Evolutionary conservation across 176 grass and related monocot genomes (phyloP).

Genomic region (Musa schizocarpa): DNA sequence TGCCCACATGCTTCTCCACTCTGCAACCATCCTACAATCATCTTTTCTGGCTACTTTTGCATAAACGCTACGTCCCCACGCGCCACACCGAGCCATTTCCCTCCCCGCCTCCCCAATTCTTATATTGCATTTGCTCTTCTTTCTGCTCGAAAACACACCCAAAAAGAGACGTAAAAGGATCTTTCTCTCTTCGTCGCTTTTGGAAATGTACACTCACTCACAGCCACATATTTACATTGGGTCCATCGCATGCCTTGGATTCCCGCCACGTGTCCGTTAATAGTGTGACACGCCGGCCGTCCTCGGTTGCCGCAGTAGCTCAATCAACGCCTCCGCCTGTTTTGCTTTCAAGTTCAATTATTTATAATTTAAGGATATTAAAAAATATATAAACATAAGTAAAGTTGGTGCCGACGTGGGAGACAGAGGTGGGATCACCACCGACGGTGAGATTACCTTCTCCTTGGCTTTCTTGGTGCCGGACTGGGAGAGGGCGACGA

Average conservation of each 20-base stretch:
- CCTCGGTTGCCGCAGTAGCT: background rate
- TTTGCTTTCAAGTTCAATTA: background rate
- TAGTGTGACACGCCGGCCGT: background rate
- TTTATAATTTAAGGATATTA: background rate
- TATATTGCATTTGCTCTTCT: too few relatives aligned
- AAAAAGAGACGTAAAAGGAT: too few relatives aligned
- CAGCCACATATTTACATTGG: background rate
- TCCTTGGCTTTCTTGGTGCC: background rate
- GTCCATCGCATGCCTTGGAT: background rate
- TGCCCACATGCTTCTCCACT: too few relatives aligned
- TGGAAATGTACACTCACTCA: background rate
- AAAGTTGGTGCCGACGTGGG: background rate
- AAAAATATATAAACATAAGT: background rate
- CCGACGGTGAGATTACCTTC: background rate
- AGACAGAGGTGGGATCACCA: background rate
- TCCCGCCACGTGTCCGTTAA: background rate
- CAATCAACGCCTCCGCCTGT: slow-evolving; percentile 1
- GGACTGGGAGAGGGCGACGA: slow-evolving; percentile 10
- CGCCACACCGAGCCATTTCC: too few relatives aligned
- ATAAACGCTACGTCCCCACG: too few relatives aligned
- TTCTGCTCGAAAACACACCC: too few relatives aligned
- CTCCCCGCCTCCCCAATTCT: too few relatives aligned
- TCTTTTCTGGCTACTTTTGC: too few relatives aligned
- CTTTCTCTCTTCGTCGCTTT: background rate
- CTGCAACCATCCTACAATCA: too few relatives aligned